Percentiles rank a stretch among this genome's conserved stretches.
phyloP scores from a whole-genome alignment of 768 basidiomycete species.

The Clavaria fumosa region DNA sequence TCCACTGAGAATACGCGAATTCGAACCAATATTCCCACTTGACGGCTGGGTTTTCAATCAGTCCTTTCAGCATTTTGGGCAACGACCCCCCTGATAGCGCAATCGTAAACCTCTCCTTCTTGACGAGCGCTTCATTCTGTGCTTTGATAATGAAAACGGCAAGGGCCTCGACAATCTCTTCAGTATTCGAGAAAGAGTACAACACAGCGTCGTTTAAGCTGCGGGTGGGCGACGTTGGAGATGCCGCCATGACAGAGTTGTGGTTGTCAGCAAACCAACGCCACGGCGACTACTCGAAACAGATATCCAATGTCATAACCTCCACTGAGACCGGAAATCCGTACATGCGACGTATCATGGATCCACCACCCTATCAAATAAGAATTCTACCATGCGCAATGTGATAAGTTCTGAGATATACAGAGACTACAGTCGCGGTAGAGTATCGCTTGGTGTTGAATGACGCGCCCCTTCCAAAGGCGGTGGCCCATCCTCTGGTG shows the following conservation, averaged over 20 bases:
- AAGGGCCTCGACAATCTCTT: slow-evolving; percentile 46
- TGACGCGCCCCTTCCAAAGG: neutral
- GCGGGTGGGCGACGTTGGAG: neutral
- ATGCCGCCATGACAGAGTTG: too few species aligned
- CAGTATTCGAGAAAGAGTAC: slow-evolving; percentile 44
- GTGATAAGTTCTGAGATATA: too few species aligned
- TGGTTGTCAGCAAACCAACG: too few species aligned
- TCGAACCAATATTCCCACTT: slow-evolving; percentile 92
- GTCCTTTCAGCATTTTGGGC: slow-evolving; percentile 62
- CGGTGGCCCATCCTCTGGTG: neutral
- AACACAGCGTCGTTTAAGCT: slow-evolving; percentile 34
- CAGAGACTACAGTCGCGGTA: too few species aligned
- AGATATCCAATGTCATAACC: too few species aligned
- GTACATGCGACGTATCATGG: too few species aligned
- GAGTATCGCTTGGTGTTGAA: too few species aligned
- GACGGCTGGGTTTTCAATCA: slow-evolving; percentile 46
- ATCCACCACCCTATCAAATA: too few species aligned
- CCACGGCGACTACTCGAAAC: too few species aligned
- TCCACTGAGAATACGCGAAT: too few species aligned
- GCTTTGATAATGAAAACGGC: slow-evolving; percentile 74
- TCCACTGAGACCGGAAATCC: too few species aligned
- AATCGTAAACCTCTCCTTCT: slow-evolving; percentile 80
- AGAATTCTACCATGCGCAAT: too few species aligned
- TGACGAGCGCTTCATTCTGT: slow-evolving; percentile 79
- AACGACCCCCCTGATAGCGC: slow-evolving; percentile 91